Percentiles rank a stretch among this genome's conserved stretches.
Evolutionary conservation across 139 green algal species (phyloP).

Genomic region (Bryopsis sp.): DNA sequence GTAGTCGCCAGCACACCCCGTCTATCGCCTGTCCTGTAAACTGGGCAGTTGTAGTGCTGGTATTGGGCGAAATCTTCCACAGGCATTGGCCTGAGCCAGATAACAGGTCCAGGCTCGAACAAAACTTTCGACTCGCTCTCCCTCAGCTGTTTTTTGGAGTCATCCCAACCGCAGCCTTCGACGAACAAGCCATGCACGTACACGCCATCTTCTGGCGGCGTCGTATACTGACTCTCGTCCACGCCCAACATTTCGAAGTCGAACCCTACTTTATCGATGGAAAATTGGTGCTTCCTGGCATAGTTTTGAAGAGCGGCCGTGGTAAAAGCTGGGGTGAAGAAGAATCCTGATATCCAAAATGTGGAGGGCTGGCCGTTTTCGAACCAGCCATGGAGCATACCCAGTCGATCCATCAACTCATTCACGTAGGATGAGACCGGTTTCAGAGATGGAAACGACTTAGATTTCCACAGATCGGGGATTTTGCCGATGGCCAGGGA

Average conservation of each 20-base stretch:
- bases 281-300: conserved; percentile 54
- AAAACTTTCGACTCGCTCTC: background rate
- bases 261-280: conserved; percentile 79
- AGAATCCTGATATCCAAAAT: conserved; percentile 71
- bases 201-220: conserved; percentile 70
- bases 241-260: conserved; percentile 68
- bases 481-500: conserved; percentile 42
- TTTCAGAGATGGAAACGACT: conserved; percentile 66
- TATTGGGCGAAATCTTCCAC: conserved; percentile 28
- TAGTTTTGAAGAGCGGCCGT: conserved; percentile 71
- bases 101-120: conserved; percentile 28
- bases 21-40: conserved; percentile 73
- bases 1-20: conserved; percentile 62
- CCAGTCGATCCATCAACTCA: conserved; percentile 55
- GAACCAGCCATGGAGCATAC: conserved; percentile 49
- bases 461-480: conserved; percentile 56
- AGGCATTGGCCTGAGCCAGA: conserved; percentile 51
- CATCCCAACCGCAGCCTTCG: conserved; percentile 49
- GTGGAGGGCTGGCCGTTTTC: conserved; percentile 32
- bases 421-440: conserved; percentile 61
- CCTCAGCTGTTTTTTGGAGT: background rate
- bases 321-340: conserved; percentile 67
- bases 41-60: conserved; percentile 57
- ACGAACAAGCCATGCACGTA: conserved; percentile 77
- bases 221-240: conserved; percentile 56